phyloP scores from a whole-genome alignment of 225 moss, liverwort and hornwort genomes.

The Polytrichum commune region DNA sequence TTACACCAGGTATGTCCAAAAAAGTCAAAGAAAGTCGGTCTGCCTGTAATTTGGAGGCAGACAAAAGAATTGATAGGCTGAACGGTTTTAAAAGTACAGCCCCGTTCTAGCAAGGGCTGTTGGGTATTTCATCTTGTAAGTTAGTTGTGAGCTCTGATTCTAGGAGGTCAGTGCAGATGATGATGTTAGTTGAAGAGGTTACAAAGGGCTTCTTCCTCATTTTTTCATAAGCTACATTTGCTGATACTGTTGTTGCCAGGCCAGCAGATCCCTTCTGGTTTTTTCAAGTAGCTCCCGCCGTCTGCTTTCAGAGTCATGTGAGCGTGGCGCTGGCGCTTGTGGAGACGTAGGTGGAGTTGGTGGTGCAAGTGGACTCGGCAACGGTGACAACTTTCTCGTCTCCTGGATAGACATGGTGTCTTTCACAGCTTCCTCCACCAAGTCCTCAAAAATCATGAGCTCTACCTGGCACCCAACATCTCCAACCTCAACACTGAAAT shows the following conservation, averaged over 20 bases:
- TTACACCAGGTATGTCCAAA: not conserved
- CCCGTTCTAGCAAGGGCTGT: not conserved
- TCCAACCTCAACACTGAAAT: constrained; percentile 39
- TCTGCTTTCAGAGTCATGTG: constrained; percentile 29
- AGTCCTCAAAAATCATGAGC: constrained; percentile 25
- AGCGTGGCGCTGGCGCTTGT: constrained; percentile 8
- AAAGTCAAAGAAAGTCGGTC: not conserved
- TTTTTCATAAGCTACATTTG: constrained; percentile 33
- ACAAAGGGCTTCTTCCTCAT: constrained; percentile 36
- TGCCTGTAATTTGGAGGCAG: not conserved
- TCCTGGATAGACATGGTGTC: constrained; percentile 11
- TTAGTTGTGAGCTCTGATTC: not conserved
- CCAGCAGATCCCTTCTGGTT: constrained; percentile 47
- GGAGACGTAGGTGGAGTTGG: constrained; percentile 7
- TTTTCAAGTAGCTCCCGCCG: constrained; percentile 50
- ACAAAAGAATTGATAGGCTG: not conserved
- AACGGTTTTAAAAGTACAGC: not conserved
- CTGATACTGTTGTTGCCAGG: constrained; percentile 66
- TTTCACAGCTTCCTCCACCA: constrained; percentile 32
- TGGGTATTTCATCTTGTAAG: not conserved
- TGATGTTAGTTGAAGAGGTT: constrained; percentile 11
- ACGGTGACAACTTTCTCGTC: not conserved
- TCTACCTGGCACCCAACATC: constrained; percentile 33
- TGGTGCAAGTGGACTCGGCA: not conserved
- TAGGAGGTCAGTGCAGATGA: not conserved